Evolutionary conservation across 2,329 filamentous ascomycete genomes (phyloP), one percentile per base, ranked within the genome.

Genomic region (Exophiala xenobiotica): DNA sequence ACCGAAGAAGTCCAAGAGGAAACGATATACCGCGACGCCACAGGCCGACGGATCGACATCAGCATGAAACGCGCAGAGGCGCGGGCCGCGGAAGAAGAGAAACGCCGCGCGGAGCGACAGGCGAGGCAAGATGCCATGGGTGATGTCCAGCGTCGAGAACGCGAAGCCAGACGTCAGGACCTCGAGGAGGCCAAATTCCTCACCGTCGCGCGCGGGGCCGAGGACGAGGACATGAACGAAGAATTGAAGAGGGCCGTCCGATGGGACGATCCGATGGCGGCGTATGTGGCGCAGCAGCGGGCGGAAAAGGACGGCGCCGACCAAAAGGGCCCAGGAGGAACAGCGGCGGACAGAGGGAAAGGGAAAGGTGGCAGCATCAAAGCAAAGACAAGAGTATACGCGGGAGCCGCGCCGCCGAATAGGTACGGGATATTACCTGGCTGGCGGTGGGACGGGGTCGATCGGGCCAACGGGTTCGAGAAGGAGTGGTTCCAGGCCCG

Each of bases 361-460:
- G 60, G 52, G 56, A 12, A 60, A 55, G 48, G 68, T 64, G 59
- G 73, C 70, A 61, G 73, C 68, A 64, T n/a, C n/a, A 67, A 67
- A 35, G 76, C 74, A 6, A 79, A 77, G 14, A 82, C 79, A 59
- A 88, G 86, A 3, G 67, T 87, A 3, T 99, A 97, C 67, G 74
- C 83, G 54, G 93, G 92, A 0, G 79, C 85, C 0, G 88, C 87
- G 49, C 80, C 88, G 64, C 93, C 93, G 38, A 99, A 99, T 76
- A 80, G 93, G 16, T 97, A 97, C 72, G 89, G 88, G 1, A 97
- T 99, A 56, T 79, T 86, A 54, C 93, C 93, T 0, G 95, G 93
- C 0, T 90, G 95, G 73, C 78, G 89, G 59, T 99, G 93, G 93
- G 93, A 99, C 75, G 93, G 95, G 4, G 93, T 99, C 14, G 93